Conservation (phyloP, 805 yeast species). For the Candida michaelii region DNA sequence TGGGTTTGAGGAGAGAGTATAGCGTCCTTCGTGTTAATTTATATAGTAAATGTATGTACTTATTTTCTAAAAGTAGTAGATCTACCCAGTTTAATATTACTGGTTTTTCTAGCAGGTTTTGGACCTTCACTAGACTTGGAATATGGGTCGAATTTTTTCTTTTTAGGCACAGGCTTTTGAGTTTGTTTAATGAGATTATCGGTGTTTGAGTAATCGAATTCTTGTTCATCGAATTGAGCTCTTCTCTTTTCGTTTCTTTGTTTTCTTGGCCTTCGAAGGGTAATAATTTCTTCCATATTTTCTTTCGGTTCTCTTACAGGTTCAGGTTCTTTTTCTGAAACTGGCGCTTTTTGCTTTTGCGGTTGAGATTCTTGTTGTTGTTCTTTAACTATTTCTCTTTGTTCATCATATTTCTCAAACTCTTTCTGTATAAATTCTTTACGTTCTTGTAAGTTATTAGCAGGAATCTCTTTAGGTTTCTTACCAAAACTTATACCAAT, state of each 20-base stretch:
- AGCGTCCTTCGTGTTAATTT: too few relatives aligned
- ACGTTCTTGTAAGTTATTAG: constrained; percentile 13
- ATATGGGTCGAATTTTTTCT: constrained; percentile 60
- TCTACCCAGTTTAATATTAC: constrained; percentile 34
- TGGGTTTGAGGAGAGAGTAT: too few relatives aligned
- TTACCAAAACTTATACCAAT: constrained; percentile 17
- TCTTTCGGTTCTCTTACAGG: constrained; percentile 3
- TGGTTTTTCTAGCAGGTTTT: constrained; percentile 49
- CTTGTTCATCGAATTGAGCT: constrained; percentile 15
- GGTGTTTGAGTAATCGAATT: constrained; percentile 46
- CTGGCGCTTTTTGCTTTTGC: neutral
- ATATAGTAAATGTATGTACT: too few relatives aligned
- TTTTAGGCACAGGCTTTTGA: constrained; percentile 10
- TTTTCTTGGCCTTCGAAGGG: constrained; percentile 28
- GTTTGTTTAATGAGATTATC: constrained; percentile 37
- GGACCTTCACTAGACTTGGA: constrained; percentile 51
- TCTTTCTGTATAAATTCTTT: constrained; percentile 11
- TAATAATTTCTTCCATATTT: constrained; percentile 35
- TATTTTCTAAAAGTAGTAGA: constrained; percentile 30
- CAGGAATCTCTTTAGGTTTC: constrained; percentile 14
- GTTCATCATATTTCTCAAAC: constrained; percentile 8
- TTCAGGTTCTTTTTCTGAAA: neutral
- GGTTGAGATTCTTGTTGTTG: neutral
- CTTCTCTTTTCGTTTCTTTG: constrained; percentile 6
- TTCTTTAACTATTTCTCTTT: neutral